Evolutionary conservation across 2,329 filamentous ascomycete genomes (phyloP).

Genomic region (Cryoendolithus antarcticus): DNA sequence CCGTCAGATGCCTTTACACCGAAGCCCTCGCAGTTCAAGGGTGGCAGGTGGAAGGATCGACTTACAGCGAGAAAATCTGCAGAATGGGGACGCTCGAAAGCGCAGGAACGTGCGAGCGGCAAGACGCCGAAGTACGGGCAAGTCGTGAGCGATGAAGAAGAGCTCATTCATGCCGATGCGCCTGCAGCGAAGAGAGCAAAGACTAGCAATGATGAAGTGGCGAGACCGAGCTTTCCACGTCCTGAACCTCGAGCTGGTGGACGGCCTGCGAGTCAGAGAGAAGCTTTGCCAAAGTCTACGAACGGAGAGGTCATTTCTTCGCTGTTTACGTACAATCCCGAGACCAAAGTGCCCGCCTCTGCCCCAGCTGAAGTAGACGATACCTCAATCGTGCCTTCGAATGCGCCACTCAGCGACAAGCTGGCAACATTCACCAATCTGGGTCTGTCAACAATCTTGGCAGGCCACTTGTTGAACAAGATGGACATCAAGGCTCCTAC

Average conservation of each 20-base stretch:
- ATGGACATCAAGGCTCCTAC: constrained; percentile 84
- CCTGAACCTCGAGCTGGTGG: constrained; percentile 4
- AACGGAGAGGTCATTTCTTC: constrained; percentile 60
- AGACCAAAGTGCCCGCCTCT: constrained; percentile 48
- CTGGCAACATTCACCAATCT: constrained; percentile 77
- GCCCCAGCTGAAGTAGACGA: constrained; percentile 32
- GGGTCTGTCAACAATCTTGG: constrained; percentile 67
- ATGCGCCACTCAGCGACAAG: constrained; percentile 76
- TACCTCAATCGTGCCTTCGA: constrained; percentile 60
- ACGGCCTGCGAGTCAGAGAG: constrained; percentile 2
- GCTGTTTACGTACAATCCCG: constrained; percentile 82
- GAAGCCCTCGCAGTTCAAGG: constrained; percentile 60
- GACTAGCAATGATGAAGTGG: constrained; percentile 8
- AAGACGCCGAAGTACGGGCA: constrained; percentile 9
- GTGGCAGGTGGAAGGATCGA: constrained; percentile 87
- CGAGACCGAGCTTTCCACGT: constrained; percentile 1
- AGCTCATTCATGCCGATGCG: constrained; percentile 7
- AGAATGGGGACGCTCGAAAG: constrained; percentile 38
- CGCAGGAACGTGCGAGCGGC: constrained; percentile 13
- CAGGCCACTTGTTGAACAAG: constrained; percentile 72
- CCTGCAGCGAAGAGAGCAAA: constrained; percentile 10
- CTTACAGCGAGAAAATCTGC: constrained; percentile 63
- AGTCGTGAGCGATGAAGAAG: constrained; percentile 12
- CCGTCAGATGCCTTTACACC: constrained; percentile 50
- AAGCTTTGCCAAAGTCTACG: constrained; percentile 5